Evolutionary conservation across 257 asterid genomes (phyloP), one percentile per base, ranked within the genome.

Genomic region (Catharanthus roseus): DNA sequence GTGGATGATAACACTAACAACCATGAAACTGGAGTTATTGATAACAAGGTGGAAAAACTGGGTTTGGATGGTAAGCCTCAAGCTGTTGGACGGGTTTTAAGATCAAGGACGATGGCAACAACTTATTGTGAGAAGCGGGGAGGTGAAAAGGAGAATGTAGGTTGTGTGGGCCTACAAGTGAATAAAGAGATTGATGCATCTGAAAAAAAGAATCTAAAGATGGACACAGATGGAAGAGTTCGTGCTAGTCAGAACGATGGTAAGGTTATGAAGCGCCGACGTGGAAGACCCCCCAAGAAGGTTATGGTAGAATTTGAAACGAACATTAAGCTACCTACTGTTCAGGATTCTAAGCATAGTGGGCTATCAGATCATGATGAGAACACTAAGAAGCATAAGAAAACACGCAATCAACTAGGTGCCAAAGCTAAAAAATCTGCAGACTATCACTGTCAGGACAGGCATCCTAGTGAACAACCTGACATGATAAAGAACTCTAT

Each of bases 61-160:
- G 47, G 73, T 65, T 77, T 41, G 38, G 83, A 66, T 66, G 84
- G 80, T 28, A 58, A 66, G n/a, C 77, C 88, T 50, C 76, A 56
- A 24, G 71, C 45, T 33, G 51, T 61, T 10, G 91, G 88, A 24
- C 80, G 96, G 84, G 90, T 89, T 82, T 82, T 90, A 86, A 83
- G 97, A 83, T 90, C 98, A 19, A 81, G 87, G 79, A 83, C 89
- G 7, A 79, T 80, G 75, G 85, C 77, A n/a, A 78, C 65, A 78
- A 77, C 76, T 71, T 85, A 80, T 51, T 85, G 82, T 53, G 89
- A 82, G 36, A 83, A 80, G 65, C 84, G 72, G 47, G 85, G 65
- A 68, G 67, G 72, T 64, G 68, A 75, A 24, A 80, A 65, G 50
- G 67, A 74, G 77, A 69, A 78, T 71, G 77, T 33, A 44, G 71